Base-by-base conservation (phyloP, 257 asterid genomes). In the Cordia subcordata region DNA sequence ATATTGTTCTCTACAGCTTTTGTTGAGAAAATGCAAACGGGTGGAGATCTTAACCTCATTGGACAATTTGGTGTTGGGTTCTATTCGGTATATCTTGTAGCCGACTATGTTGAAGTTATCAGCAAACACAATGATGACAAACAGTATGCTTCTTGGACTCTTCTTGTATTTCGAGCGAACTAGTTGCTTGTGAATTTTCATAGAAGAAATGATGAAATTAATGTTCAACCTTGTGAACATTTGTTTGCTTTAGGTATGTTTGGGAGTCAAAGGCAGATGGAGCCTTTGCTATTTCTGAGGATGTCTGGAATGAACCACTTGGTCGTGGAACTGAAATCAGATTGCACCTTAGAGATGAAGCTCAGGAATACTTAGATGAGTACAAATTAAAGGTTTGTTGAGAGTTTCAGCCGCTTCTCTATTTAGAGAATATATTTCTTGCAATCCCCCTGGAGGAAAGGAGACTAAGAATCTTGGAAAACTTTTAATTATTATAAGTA, bases 191-290 rank as follows among this genome's bases (percentile, higher is more conserved):
- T 21, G 10, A 16, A 17, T 49, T 50, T 21, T 17, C 58, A 8
- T 42, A 15, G 10, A 9, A 32, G 14, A 55, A 17, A 49, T 33
- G 16, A 33, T 55, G 20, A 14, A 22, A 17, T 15, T 18, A 53
- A 68, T 53, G 0, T 55, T 27, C 55, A 60, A n/a, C 57, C 47
- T 62, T n/a, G 57, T 62, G 4, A 27, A 55, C 65, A 47, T 4
- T 73, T 15, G 66, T 44, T 60, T 35, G 35, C 49, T 68, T 35
- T 82, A 90, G 97, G 87, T 64, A 87, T 51, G 86, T 90, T 5
- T 90, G 97, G 97, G 97, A 90, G 77, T 90, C 97, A 42, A 90
- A 82, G 75, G 97, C 97, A 64, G 97, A 87, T 76, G 96, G 97
- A 32, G 90, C 96, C 50, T 90, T 90, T 70, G 96, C 97, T 33